Conservation (phyloP, 306 rosid species). For the Castanea sativa region DNA sequence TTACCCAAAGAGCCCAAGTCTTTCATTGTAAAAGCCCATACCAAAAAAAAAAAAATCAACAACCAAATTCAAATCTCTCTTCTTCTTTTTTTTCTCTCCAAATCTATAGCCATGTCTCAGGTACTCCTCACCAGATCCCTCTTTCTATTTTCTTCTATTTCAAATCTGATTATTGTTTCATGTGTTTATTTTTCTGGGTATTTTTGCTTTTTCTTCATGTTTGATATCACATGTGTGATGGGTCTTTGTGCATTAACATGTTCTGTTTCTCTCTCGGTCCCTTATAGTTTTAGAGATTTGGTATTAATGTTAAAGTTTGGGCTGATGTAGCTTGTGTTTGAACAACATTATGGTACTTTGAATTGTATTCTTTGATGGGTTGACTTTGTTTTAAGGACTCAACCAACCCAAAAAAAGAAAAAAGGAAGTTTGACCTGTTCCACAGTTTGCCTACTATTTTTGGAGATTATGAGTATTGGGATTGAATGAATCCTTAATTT, state of each 20-base stretch:
- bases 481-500: not conserved
- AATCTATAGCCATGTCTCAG: conserved; percentile 27
- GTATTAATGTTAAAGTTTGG: not conserved
- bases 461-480: not conserved
- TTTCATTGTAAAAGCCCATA: not conserved
- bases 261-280: too few species aligned
- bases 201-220: not conserved
- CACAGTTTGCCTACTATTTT: too few species aligned
- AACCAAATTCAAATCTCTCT: not conserved
- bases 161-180: not conserved
- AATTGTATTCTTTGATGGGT: not conserved
- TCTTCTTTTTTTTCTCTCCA: not conserved
- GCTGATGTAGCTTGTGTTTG: not conserved
- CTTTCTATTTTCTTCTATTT: too few species aligned
- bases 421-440: too few species aligned
- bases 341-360: not conserved
- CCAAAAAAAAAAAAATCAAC: not conserved
- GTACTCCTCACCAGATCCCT: not conserved
- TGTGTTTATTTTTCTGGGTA: not conserved
- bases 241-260: not conserved
- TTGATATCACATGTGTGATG: not conserved
- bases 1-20: not conserved
- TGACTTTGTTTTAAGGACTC: not conserved
- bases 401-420: too few species aligned
- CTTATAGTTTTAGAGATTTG: too few species aligned